phyloP scores from a whole-genome alignment of 1,284 basidiomycete species.

The Cystobasidiaceae sp. region DNA sequence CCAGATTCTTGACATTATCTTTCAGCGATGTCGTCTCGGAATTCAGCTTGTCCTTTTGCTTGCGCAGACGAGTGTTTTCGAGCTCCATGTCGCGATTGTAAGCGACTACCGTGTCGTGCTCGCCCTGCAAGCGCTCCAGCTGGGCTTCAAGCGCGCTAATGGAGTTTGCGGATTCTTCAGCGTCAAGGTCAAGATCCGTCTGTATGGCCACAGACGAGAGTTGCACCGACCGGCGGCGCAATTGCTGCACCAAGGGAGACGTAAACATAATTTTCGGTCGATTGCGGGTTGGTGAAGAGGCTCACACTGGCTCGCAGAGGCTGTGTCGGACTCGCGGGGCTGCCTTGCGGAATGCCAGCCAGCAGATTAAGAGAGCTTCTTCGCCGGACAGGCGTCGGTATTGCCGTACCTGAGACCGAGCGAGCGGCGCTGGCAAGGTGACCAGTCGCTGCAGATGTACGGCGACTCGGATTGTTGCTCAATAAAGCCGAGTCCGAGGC shows the following conservation, averaged over 20 bases:
- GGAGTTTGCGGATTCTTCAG: background rate
- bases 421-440: background rate
- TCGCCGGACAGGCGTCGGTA: slow-evolving; percentile 6
- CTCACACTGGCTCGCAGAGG: slow-evolving; percentile 10
- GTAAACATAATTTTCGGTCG: too few species aligned
- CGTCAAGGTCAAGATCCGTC: background rate
- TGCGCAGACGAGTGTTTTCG: background rate
- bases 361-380: background rate
- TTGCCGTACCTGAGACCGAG: slow-evolving; percentile 3
- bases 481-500: background rate
- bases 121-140: background rate
- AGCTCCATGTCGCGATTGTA: background rate
- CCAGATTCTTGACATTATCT: background rate
- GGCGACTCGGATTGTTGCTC: background rate
- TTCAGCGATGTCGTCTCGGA: background rate
- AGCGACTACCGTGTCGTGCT: background rate
- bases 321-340: slow-evolving; percentile 7
- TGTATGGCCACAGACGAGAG: background rate
- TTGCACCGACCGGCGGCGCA: too few species aligned
- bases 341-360: background rate
- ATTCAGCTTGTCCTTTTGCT: background rate
- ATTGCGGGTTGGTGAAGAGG: background rate
- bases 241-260: background rate
- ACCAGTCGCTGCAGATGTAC: background rate
- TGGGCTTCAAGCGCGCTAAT: background rate